Percentiles rank a stretch among this genome's conserved stretches.
These are phyloP conservation scores for Beauveria australis DNA, from an alignment of 2,329 filamentous ascomycete species.

Conservation along the genomic window DNA sequence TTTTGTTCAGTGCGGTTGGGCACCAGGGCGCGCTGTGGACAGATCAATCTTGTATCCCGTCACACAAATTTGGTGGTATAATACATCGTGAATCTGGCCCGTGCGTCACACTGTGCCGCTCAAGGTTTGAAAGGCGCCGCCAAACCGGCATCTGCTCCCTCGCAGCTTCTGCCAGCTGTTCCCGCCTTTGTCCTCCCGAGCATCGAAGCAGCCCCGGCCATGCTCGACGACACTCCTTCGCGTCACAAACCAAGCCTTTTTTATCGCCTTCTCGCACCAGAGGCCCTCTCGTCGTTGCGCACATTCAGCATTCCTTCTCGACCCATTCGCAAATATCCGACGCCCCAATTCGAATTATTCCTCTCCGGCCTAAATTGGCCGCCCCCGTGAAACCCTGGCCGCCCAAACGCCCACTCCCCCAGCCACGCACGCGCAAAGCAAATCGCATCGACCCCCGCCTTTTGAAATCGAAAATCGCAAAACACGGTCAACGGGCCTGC, in stretches of 20 bases:
- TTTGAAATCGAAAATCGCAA: neutral
- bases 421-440: neutral
- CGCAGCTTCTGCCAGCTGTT: constrained; percentile 1
- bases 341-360: too few species aligned
- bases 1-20: neutral
- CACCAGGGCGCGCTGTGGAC: too few species aligned
- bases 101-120: neutral
- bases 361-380: too few species aligned
- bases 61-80: neutral
- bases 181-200: neutral
- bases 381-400: too few species aligned
- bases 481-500: too few species aligned
- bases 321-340: neutral
- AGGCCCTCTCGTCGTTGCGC: neutral
- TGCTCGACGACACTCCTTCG: neutral
- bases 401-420: neutral
- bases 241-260: neutral
- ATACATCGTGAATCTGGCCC: neutral
- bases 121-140: neutral
- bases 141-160: neutral
- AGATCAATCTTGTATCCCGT: neutral
- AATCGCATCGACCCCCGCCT: neutral
- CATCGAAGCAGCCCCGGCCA: neutral
- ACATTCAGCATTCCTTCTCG: neutral
- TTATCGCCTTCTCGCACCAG: neutral